Conservation (phyloP, 768 basidiomycete genomes). For the Rhizopogon sp. region DNA sequence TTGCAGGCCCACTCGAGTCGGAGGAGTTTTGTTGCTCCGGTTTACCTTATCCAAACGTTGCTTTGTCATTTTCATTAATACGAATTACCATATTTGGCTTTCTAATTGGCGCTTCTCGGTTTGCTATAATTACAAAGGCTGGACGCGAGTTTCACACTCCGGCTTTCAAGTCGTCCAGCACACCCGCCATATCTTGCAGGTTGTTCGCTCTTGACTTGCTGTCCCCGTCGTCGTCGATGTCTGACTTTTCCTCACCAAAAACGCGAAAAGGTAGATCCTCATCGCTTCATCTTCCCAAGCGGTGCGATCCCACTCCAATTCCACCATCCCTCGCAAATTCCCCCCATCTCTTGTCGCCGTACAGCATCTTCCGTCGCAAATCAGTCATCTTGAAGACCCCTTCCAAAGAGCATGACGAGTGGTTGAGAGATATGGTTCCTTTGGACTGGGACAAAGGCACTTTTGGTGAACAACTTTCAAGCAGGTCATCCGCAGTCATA, state of each 20-base stretch:
- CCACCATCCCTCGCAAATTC: conserved; percentile 56
- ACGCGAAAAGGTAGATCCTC: conserved; percentile 14
- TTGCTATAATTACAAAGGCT: background rate
- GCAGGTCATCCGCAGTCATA: background rate
- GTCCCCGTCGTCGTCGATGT: background rate
- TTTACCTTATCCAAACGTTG: too few species aligned
- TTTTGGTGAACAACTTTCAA: background rate
- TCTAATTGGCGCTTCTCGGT: too few species aligned
- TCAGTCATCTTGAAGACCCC: conserved; percentile 31
- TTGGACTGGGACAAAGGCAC: conserved; percentile 4
- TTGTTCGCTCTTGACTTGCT: background rate
- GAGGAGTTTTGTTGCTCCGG: background rate
- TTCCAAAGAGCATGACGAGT: conserved; percentile 49
- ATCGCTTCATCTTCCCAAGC: conserved; percentile 13
- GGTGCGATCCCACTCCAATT: conserved; percentile 39
- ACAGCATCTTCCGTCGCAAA: conserved; percentile 43
- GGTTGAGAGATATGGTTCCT: conserved; percentile 64
- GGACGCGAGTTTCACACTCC: background rate
- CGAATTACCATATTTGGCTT: background rate
- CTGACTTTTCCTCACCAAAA: background rate
- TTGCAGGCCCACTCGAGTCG: background rate
- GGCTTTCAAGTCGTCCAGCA: background rate
- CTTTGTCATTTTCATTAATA: background rate
- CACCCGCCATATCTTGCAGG: background rate
- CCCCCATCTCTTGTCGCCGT: conserved; percentile 46